Base-by-base conservation (phyloP, 2,329 filamentous ascomycete genomes). In the Colletotrichum viniferum region DNA sequence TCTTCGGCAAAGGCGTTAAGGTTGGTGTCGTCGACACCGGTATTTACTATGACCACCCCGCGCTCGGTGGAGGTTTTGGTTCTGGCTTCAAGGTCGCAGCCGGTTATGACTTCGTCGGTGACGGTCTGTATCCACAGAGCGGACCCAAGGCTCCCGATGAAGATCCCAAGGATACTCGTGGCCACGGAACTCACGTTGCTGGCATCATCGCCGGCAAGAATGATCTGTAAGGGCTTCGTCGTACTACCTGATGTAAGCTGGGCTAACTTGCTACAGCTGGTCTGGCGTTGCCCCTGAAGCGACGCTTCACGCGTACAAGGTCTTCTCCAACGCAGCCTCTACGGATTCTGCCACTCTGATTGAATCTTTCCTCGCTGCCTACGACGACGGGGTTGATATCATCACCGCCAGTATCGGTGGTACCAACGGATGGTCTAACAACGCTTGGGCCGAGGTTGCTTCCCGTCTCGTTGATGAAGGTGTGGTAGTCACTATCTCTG, bases 401-500 rank as follows among this genome's bases (percentile, higher is more conserved):
- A 85, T 86, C 76, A 85, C 82, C 43, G 79, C 81, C 12, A 84
- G 82, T 43, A 82, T 85, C 58, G 84, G 83, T 18, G 79, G 80
- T 7, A 73, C 79, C 5, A 79, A 77, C 28, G 83, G 83, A 7
- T 84, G 80, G 80, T 71, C 75, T 9, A 76, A 80, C 16, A 75
- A 77, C n/a, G 74, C 74, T 7, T 83, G 79, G 81, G 83, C 85
- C 34, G 81, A 83, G 18, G 82, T 85, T 30, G 82, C 85, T 10
- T 83, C 82, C 16, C 84, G 87, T 13, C 85, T 88, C 67, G 85
- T 85, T 18, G 84, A 86, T 14, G 81, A 85, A 36, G 89, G 89
- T 16, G 82, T 90, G 1, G 85, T 89, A 12, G 84, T 90, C 26
- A 86, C 87, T 14, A 86, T 90, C 38, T 86, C 89, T 1, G 88